These are phyloP conservation scores for Cochlearia excelsa DNA, from an alignment of 345 rosid genomes.

Conservation along the genomic window DNA sequence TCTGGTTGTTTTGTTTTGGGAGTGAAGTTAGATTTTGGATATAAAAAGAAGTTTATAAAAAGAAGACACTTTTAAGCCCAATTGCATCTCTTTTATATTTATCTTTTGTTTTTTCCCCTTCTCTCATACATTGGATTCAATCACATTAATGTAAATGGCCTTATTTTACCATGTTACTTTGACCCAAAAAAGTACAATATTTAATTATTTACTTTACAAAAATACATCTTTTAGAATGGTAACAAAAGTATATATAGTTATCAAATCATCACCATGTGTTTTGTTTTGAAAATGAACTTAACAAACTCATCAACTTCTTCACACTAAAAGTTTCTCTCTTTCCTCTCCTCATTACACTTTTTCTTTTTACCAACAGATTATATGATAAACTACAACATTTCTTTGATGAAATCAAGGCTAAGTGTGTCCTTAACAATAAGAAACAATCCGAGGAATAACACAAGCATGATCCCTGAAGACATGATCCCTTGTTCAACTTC, in stretches of 20 bases:
- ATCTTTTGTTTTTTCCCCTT: no score
- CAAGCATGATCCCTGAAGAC: conserved; percentile 88
- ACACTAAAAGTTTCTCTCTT: conserved; percentile 8
- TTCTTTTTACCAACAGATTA: conserved; percentile 1
- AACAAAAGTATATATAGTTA: background rate
- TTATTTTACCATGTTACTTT: no score
- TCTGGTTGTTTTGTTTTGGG: conserved; percentile 2
- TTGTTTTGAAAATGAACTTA: conserved; percentile 7
- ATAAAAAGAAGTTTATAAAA: no score
- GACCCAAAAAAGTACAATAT: background rate
- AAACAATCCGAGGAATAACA: conserved; percentile 70
- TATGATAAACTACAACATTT: conserved; percentile 50
- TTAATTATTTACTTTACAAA: background rate
- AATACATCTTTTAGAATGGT: conserved; percentile 6
- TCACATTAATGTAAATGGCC: no score
- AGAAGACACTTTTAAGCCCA: no score
- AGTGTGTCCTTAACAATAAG: conserved; percentile 86
- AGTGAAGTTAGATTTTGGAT: conserved; percentile 1
- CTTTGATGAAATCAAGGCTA: conserved; percentile 79
- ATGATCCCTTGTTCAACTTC: conserved; percentile 86
- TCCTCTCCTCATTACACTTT: conserved; percentile 16
- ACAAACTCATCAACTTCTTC: conserved; percentile 24
- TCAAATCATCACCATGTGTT: conserved; percentile 13
- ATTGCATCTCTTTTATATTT: no score
- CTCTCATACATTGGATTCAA: no score